Percentiles rank a stretch among this genome's conserved stretches.
phyloP scores from a whole-genome alignment of 2,329 filamentous ascomycete species.

The Scopulariopsis brevicaulis region DNA sequence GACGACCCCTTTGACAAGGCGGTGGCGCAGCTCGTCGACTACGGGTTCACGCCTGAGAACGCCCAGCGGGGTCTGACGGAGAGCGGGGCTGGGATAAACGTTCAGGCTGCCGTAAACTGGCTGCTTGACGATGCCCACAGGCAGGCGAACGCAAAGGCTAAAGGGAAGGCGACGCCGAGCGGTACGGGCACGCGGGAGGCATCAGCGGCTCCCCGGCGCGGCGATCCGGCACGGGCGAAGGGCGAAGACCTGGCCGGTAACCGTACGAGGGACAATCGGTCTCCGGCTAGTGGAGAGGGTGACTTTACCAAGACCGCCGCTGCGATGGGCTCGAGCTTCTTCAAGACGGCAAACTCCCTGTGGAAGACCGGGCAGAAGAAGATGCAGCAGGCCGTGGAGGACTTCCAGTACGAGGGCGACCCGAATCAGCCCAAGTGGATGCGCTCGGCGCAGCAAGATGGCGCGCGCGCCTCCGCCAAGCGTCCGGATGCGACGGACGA shows the following conservation, averaged over 20 bases:
- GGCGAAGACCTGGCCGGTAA: neutral
- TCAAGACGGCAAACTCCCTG: slow-evolving; percentile 88
- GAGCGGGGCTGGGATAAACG: slow-evolving; percentile 67
- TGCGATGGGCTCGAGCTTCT: slow-evolving; percentile 68
- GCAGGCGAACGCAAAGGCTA: slow-evolving; percentile 63
- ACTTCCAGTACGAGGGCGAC: slow-evolving; percentile 62
- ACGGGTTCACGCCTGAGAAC: slow-evolving; percentile 82
- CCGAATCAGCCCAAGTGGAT: slow-evolving; percentile 89
- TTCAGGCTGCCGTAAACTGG: slow-evolving; percentile 81
- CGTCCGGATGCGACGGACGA: slow-evolving; percentile 48
- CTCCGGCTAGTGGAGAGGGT: slow-evolving; percentile 26
- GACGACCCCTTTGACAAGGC: slow-evolving; percentile 54
- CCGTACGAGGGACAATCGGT: slow-evolving; percentile 31
- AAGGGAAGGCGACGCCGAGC: slow-evolving; percentile 15
- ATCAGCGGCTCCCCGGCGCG: neutral
- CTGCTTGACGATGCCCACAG: slow-evolving; percentile 84
- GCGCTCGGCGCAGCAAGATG: slow-evolving; percentile 54
- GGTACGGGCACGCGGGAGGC: neutral
- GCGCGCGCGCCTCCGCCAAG: slow-evolving; percentile 19
- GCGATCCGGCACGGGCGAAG: neutral
- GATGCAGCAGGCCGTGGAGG: slow-evolving; percentile 81
- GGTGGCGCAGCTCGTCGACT: slow-evolving; percentile 82
- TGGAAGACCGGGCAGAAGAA: slow-evolving; percentile 95
- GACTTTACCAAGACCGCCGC: slow-evolving; percentile 75
- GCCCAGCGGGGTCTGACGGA: slow-evolving; percentile 70